A percentile compares a stretch with the other conserved stretches of the same genome.
Evolutionary conservation across 2,329 filamentous ascomycete species (phyloP).

Genomic region (Fusarium liriodendri): DNA sequence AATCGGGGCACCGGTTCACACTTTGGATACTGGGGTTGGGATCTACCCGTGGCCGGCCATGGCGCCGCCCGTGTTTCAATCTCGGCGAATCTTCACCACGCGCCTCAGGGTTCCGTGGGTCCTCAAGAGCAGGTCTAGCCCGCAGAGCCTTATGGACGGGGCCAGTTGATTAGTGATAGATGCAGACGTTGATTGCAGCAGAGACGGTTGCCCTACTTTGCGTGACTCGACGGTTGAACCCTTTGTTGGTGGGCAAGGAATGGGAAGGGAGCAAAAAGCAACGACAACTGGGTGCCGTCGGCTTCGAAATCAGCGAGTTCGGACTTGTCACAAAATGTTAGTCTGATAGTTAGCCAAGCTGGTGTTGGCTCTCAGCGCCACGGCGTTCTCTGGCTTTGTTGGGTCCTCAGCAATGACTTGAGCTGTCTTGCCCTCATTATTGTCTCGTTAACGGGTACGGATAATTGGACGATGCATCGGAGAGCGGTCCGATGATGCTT

Average conservation of each 20-base stretch:
- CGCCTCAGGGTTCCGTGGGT: neutral
- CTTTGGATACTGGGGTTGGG: neutral
- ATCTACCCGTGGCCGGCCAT: slow-evolving; percentile 5
- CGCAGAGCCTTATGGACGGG: neutral
- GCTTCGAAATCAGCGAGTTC: neutral
- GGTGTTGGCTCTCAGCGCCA: slow-evolving; percentile 18
- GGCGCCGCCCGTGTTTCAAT: slow-evolving; percentile 9
- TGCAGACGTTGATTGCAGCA: neutral
- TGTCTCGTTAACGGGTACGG: slow-evolving; percentile 7
- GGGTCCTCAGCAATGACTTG: neutral
- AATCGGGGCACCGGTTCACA: neutral
- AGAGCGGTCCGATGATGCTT: neutral
- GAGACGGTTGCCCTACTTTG: neutral
- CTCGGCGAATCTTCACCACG: slow-evolving; percentile 3
- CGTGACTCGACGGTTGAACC: neutral
- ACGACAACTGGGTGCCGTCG: neutral
- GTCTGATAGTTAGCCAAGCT: neutral
- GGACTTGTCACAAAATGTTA: slow-evolving; percentile 6
- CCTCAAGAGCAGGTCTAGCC: neutral
- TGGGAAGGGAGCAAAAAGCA: slow-evolving; percentile 9
- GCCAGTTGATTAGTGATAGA: neutral
- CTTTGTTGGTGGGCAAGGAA: neutral
- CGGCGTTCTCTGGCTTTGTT: slow-evolving; percentile 20
- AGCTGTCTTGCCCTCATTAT: slow-evolving; percentile 14
- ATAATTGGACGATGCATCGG: neutral